Evolutionary conservation across 2,329 filamentous ascomycete species (phyloP), one percentile per base, ranked within the genome.

Genomic region (Arthrobotrys sinensis): DNA sequence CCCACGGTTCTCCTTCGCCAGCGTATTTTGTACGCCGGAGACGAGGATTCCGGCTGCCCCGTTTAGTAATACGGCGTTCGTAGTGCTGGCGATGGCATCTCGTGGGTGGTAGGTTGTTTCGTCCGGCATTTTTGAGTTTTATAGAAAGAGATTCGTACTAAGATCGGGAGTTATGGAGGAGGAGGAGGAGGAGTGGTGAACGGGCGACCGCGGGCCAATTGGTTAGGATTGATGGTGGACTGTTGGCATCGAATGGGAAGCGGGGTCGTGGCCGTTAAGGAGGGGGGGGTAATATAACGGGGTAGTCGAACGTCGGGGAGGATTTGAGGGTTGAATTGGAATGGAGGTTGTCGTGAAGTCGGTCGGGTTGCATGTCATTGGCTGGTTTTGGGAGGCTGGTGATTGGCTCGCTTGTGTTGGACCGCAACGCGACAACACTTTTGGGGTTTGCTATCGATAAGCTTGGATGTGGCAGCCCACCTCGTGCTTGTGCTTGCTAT

Each of bases 11-110:
- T 90, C 88, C 87, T 90, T 94, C 69, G 91, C 88, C 82, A 97
- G 88, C 76, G 94, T 93, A 87, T 97, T 98, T 87, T 94, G 92
- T 81, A 97, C 88, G 69, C 92, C 91, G 63, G 93, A 91, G 78
- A 92, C 84, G 85, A 93, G 88, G 83, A 92, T 86, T 82, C 94
- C 94, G 77, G 89, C 88, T 76, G 86, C 86, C 82, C 90, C 90
- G 52, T 68, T 71, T 14, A 71, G 34, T 24, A 67, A 32, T 4
- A 77, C 32, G 16, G 73, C 73, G 11, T 71, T 77, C 0, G 60
- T 66, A 10, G 66, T 63, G 66, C 34, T 77, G 10, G 60, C 34
- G 40, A 77, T 34, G 11, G 73, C 73, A 16, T 77, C 66, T 10
- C 91, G 89, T 60, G 91, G 90, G 80, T 92, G 89, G 85, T 91